These are phyloP conservation scores for Mucor circinelloides DNA, from an alignment of 371 early-diverging fungal species.

Conservation along the genomic window DNA sequence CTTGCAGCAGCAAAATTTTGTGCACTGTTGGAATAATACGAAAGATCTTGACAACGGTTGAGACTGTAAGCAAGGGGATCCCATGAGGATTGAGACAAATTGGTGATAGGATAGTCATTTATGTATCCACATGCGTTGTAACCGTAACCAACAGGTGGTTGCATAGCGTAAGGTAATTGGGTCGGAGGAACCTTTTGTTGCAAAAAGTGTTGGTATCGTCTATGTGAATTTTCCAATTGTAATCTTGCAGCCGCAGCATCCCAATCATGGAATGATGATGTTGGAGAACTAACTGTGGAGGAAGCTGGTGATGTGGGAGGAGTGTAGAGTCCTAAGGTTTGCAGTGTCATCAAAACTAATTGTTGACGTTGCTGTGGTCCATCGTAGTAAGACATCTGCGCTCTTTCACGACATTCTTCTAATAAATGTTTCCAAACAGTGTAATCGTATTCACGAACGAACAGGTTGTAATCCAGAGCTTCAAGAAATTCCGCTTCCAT, in stretches of 20 bases:
- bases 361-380: conserved; percentile 26
- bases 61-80: conserved; percentile 31
- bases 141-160: conserved; percentile 23
- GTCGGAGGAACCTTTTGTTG: conserved; percentile 7
- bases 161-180: conserved; percentile 15
- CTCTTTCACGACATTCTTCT: conserved; percentile 28
- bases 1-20: conserved; percentile 8
- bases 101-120: conserved; percentile 20
- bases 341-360: conserved; percentile 20
- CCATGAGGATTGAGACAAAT: conserved; percentile 31
- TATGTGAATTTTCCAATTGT: conserved; percentile 17
- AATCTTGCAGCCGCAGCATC: conserved; percentile 6
- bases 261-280: not conserved
- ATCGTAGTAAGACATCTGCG: conserved; percentile 17
- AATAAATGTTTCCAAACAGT: conserved; percentile 36
- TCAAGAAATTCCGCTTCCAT: conserved; percentile 75
- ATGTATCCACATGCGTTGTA: not conserved
- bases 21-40: not conserved
- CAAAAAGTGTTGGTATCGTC: conserved; percentile 16
- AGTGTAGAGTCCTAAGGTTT: conserved; percentile 28
- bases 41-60: conserved; percentile 14
- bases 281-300: not conserved
- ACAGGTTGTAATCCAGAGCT: conserved; percentile 60
- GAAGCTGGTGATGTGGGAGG: not conserved
- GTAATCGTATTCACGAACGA: conserved; percentile 63